Base-by-base conservation (phyloP, 768 basidiomycete genomes). In the Panaeolus cyanescens region DNA sequence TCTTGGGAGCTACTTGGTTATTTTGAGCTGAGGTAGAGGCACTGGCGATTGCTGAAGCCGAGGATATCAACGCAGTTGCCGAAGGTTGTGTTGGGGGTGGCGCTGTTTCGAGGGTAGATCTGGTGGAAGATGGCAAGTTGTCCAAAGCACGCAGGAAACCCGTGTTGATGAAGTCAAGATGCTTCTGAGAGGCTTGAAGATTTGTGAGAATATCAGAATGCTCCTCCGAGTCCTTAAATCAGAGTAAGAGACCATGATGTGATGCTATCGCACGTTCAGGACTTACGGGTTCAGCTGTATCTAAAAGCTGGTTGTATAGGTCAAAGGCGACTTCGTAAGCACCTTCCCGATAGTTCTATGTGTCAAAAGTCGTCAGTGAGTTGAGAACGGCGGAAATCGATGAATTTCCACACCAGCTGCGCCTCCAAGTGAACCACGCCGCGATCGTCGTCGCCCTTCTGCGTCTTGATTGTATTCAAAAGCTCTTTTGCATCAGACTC, bases 141-240 rank as follows among this genome's bases (percentile, higher is more conserved):
- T 87, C 86, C n/a, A 93, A 79, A 25, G 85, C 80, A 62, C 77
- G 86, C 34, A 86, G 78, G 76, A 85, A 94, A 50, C 83, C 86
- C 25, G 85, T 82, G 68, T 84, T 84, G 72, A 93, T 84, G 77
- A 96, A 97, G 70, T 94, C 90, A 59, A 93, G 84, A 70, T 95
- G 93, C 61, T 83, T 82, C 70, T 92, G 87, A 2, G 93, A 83
- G 4, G 95, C 93, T 59, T 85, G 80, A 60, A 96, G 85, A 74
- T 97, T 96, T 62, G 87, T 93, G 36, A 90, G 79, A 70, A 96
- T 87, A 71, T 96, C 95, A 4, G 91, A 85, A 69, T 94, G 86
- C 77, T 96, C 95, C 67, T 96, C 91, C 28, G 92, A 89, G 67
- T 88, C 79, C 94, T 95, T 28, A 58, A 66, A 58, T 37, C 9